Base-by-base conservation (phyloP, 805 yeast genomes). In the Candida schatavii region DNA sequence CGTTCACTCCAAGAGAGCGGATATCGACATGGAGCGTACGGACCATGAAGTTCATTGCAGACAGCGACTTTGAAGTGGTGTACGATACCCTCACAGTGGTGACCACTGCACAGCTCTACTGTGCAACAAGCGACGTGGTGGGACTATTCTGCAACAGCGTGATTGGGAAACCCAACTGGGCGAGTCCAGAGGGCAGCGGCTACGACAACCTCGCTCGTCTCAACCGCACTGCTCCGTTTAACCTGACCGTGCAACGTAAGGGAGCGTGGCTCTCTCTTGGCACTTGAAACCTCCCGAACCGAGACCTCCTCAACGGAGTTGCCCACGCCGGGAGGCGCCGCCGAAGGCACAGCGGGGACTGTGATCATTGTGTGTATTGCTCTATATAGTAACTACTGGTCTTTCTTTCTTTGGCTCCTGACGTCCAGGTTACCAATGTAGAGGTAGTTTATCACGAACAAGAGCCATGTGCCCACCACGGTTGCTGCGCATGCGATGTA, bases 391-490 rank as follows among this genome's bases (percentile, higher is more conserved):
- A n/a, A n/a, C n/a, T n/a, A n/a, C n/a, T 20, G 23, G 14, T 43
- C 36, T 43, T 63, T 57, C 48, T 66, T 66, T 56, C 62, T n/a
- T n/a, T n/a, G n/a, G n/a, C n/a, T 65, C 23, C 36, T 43, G 17
- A 32, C 23, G 43, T 62, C 54, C 30, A 56, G 54, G 18, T 54
- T 57, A 39, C 69, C 60, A 25, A 74, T 59, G 48, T 67, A 73
- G 35, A 81, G 57, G 64, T 80, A 90, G 48, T 83, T 70, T 28
- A 78, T 62, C n/a, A 87, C 80, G 60, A 93, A 91, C 21, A 80
- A 49, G 35, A 88, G 57, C 95, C 97, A 93, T 0, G 84, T 85
- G 20, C 66, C 54, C 23, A 83, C 79, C 18, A 95, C 96, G 26
- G 82, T 66, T 3, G 63, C 65, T 13, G 90, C 82, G 37, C 89